Evolutionary conservation across 768 basidiomycete genomes (phyloP).

Genomic region (Pleurotus tuber-regium): DNA sequence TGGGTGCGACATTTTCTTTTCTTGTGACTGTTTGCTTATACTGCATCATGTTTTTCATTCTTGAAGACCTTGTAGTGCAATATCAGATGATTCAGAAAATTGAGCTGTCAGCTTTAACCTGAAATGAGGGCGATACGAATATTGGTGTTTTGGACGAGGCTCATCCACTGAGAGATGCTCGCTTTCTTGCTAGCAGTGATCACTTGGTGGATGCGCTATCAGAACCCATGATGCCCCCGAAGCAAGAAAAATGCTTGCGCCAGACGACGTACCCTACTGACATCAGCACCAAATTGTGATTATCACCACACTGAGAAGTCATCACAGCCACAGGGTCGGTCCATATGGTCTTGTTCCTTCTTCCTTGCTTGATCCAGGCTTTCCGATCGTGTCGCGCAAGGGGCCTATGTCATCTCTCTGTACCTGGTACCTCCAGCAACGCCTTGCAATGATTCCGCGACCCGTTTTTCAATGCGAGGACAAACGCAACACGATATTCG

Average conservation of each 20-base stretch:
- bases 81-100: background rate
- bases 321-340: conserved; percentile 6
- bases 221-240: background rate
- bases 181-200: background rate
- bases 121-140: background rate
- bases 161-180: background rate
- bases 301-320: background rate
- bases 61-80: background rate
- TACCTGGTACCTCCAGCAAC: conserved; percentile 4
- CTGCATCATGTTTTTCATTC: no score
- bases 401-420: background rate
- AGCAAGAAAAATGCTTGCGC: background rate
- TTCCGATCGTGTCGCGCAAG: background rate
- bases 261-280: no score
- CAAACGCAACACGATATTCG: conserved; percentile 1
- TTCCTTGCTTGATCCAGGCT: background rate
- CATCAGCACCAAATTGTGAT: background rate
- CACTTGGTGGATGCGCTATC: background rate
- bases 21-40: background rate
- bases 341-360: no score
- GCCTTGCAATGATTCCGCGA: background rate
- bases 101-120: background rate
- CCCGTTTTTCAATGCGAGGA: background rate
- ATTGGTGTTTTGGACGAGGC: background rate
- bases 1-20: background rate